These are phyloP conservation scores for Diaporthe sp. DNA, from an alignment of 2,329 filamentous ascomycete species.

Conservation along the genomic window DNA sequence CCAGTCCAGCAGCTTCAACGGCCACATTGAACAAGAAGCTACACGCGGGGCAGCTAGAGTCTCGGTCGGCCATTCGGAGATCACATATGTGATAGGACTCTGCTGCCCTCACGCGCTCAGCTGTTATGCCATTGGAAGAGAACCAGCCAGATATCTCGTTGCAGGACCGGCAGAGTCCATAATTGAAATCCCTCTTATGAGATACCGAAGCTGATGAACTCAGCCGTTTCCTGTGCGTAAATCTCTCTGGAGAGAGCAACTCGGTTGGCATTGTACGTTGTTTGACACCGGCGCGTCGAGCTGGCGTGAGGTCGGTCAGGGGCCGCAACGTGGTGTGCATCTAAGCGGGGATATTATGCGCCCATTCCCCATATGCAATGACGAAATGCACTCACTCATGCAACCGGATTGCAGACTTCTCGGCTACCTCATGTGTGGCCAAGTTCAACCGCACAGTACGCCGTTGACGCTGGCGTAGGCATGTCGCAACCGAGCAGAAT, in stretches of 20 bases:
- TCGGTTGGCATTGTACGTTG: not conserved
- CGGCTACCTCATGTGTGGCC: too few species aligned
- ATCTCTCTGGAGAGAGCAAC: not conserved
- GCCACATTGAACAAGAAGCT: slow-evolving; percentile 1
- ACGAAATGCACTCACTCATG: not conserved
- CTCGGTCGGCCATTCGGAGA: slow-evolving; percentile 12
- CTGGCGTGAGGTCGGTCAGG: not conserved
- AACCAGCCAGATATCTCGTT: slow-evolving; percentile 5
- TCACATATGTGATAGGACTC: slow-evolving; percentile 8
- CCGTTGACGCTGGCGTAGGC: not conserved
- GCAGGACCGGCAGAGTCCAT: slow-evolving; percentile 11
- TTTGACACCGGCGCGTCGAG: not conserved
- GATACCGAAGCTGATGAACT: not conserved
- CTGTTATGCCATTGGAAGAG: not conserved
- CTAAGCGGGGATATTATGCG: not conserved
- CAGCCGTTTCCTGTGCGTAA: not conserved
- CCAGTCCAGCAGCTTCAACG: not conserved
- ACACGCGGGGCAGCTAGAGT: not conserved
- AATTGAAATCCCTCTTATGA: not conserved
- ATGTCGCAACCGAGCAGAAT: not conserved
- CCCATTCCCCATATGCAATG: not conserved
- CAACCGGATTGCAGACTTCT: not conserved
- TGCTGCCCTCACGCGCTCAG: not conserved
- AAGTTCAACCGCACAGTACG: not conserved
- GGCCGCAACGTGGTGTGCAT: not conserved